Evolutionary conservation across 305 asterid species (phyloP), one percentile per base, ranked within the genome.

Genomic region (Withania somnifera): DNA sequence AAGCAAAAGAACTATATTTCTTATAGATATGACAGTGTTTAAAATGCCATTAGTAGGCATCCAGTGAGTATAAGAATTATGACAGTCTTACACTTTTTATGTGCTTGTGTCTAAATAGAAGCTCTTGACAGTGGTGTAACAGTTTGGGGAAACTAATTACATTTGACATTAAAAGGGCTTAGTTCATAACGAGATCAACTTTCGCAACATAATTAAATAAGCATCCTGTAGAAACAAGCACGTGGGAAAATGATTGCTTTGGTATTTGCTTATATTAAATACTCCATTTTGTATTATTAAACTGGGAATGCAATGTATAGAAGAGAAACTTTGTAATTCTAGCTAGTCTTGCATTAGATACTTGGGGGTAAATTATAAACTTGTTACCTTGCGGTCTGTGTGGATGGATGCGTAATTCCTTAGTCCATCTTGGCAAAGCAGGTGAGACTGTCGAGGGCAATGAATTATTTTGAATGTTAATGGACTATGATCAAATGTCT

Each of bases 391-490:
- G 10, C 4, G 1, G 68, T 60, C 26, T 30, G n/a, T n/a, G n/a
- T 11, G 8, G 11, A 15, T 34, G 28, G 4, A n/a, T 38, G 30
- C 28, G 2, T 61, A 28, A 63, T 80, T 15, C n/a, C 17, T 19
- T 24, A 5, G 84, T 77, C 87, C 87, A 77, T 84, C 87, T 84
- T 84, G 87, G 85, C 85, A 82, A 84, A 84, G 69, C 80, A 9
- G 81, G 36, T 32, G 81, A 78, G 81, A 47, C 36, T 77, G 7
- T 20, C 0, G 36, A 51, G 53, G 76, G 82, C 83, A 32, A 67
- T 84, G 88, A 51, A 51, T 82, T 60, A 82, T 82, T 87, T 84
- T 85, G 82, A 84, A 84, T 89, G 88, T 88, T 86, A 84, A 85
- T 88, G 87, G 86, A 81, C 87, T 82, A 22, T 54, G 7, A 82